Base-by-base conservation (phyloP, 139 green algal species). In the Chlamydomonas applanata region DNA sequence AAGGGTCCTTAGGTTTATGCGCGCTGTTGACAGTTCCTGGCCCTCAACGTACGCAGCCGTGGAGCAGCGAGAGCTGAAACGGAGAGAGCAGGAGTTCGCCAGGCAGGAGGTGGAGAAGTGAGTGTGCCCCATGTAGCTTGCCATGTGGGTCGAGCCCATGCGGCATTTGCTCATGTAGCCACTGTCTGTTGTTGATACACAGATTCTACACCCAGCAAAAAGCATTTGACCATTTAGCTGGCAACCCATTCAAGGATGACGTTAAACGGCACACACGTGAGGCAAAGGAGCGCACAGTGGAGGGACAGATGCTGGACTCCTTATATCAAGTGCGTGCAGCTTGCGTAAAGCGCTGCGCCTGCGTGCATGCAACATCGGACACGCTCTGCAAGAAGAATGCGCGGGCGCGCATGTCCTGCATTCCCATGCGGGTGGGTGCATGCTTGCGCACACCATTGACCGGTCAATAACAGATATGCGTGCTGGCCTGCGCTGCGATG, bases 141-240 rank as follows among this genome's bases (percentile, higher is more conserved):
- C 7, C 52, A 36, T 22, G 56, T n/a, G n/a, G n/a, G n/a, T n/a
- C n/a, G 24, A 29, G 7, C 56, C 25, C 56, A 63, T 63, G n/a
- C n/a, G n/a, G 56, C 24, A 29, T 7, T 63, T 29, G 24, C 56
- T 34, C 5, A 34, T 25, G 56, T 30, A 7, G 9, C 4, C 11
- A 5, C 56, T 63, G 40, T 11, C 7, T 11, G 7, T 49, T 7
- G 7, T 49, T 30, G n/a, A 34, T 24, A 3, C 54, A 9, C 69
- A 92, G 85, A 76, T 92, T 86, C 74, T 92, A 87, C 66, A 44
- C 61, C 20, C 69, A 86, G 32, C 87, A 92, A 49, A 74, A 72
- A 20, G 69, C 34, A 11, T 73, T 79, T 20, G 78, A 89, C 25
- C 62, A 77, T 0, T 63, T 75, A 52, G 64, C 73, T 13, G 60